phyloP scores from a whole-genome alignment of 352 stramenopile genomes.

The Pythium dissimile region DNA sequence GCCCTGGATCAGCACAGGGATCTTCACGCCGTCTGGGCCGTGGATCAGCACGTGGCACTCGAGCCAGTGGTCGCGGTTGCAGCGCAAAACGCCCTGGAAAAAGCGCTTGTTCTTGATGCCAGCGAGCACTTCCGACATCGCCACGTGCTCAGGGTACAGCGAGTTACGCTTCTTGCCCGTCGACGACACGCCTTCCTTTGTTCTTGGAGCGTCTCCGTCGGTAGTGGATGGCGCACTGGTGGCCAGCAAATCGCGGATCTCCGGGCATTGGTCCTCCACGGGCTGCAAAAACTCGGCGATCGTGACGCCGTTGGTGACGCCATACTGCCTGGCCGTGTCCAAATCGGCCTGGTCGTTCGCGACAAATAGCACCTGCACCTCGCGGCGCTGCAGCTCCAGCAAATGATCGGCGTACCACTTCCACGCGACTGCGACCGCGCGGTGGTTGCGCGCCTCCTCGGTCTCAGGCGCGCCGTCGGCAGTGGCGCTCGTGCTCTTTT shows the following conservation, averaged over 20 bases:
- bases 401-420: constrained; percentile 75
- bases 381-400: constrained; percentile 39
- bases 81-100: constrained; percentile 88
- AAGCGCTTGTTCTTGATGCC: constrained; percentile 87
- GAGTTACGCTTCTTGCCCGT: constrained; percentile 40
- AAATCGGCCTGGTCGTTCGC: constrained; percentile 68
- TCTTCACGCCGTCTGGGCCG: constrained; percentile 49
- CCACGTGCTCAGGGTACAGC: constrained; percentile 77
- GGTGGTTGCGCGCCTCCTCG: constrained; percentile 83
- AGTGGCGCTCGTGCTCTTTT: constrained; percentile 47
- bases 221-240: constrained; percentile 24
- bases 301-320: constrained; percentile 48
- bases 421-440: constrained; percentile 76
- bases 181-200: constrained; percentile 9
- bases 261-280: constrained; percentile 35
- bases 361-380: constrained; percentile 55
- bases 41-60: constrained; percentile 83
- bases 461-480: constrained; percentile 27
- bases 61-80: constrained; percentile 83
- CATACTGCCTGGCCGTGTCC: constrained; percentile 34
- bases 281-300: constrained; percentile 63
- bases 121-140: constrained; percentile 70
- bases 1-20: constrained; percentile 70
- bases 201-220: constrained; percentile 12
- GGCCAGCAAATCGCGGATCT: constrained; percentile 59